phyloP scores from a whole-genome alignment of 352 stramenopile species.

The Poterioochromonas sp. region DNA sequence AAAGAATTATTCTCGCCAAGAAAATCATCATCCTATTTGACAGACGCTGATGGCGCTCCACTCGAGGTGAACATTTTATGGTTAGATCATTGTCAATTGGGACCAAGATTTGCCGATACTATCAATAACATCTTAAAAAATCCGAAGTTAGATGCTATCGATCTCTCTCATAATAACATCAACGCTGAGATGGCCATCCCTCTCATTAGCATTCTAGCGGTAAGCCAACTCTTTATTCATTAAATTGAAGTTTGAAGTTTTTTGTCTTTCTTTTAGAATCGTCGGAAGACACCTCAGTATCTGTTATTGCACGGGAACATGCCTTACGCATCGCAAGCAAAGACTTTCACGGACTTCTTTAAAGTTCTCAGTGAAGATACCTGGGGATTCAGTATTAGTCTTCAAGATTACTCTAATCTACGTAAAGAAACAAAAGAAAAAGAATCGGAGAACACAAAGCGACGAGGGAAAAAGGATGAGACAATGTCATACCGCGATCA shows the following conservation, averaged over 20 bases:
- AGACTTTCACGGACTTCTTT: neutral
- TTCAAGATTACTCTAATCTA: no score
- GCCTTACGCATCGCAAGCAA: neutral
- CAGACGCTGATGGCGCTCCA: no score
- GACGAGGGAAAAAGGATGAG: no score
- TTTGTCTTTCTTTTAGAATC: neutral
- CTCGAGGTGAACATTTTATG: no score
- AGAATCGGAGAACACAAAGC: no score
- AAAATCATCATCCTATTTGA: no score
- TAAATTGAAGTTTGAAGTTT: neutral
- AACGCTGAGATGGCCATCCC: neutral
- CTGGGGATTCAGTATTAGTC: neutral
- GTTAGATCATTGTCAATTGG: no score
- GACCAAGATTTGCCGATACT: neutral
- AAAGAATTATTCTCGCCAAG: neutral
- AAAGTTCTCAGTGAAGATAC: neutral
- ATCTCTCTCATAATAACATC: neutral
- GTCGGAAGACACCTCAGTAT: constrained; percentile 4
- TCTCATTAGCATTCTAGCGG: neutral
- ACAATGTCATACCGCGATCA: no score
- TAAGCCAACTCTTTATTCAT: neutral
- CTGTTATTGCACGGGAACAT: neutral
- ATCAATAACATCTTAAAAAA: neutral
- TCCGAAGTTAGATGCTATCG: neutral
- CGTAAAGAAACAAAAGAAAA: no score